These are phyloP conservation scores for Tylopilus sp. DNA, from an alignment of 1,284 basidiomycete species.

Conservation along the genomic window DNA sequence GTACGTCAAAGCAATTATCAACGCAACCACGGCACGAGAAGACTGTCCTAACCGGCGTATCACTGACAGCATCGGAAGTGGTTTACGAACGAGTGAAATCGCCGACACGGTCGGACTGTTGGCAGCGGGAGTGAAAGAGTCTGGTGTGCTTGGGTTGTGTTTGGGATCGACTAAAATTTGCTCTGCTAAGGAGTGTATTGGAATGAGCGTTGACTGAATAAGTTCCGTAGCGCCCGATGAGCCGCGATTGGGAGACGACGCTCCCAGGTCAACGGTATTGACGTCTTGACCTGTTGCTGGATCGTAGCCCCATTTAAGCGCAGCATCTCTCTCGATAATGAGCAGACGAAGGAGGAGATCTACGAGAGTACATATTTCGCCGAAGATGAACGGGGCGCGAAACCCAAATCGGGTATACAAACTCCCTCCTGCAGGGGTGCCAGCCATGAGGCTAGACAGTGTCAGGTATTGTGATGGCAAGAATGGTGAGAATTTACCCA, in stretches of 20 bases:
- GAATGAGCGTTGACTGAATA: too few species aligned
- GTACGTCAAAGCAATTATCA: constrained; percentile 52
- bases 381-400: background rate
- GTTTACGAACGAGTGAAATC: constrained; percentile 26
- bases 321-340: constrained; percentile 60
- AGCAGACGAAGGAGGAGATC: constrained; percentile 62
- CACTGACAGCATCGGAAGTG: constrained; percentile 38
- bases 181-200: background rate
- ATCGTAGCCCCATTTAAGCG: constrained; percentile 50
- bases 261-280: constrained; percentile 8
- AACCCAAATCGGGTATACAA: background rate
- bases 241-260: background rate
- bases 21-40: constrained; percentile 51
- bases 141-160: background rate
- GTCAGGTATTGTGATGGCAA: background rate
- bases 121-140: constrained; percentile 1
- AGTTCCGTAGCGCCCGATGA: background rate
- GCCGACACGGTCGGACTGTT: constrained; percentile 9
- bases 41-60: constrained; percentile 47
- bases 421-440: background rate
- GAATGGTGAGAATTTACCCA: background rate
- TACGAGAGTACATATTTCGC: constrained; percentile 28
- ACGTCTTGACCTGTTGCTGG: constrained; percentile 31
- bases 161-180: background rate
- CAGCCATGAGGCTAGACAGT: background rate